A percentile compares a stretch with the other conserved stretches of the same genome.
Conservation (phyloP, 768 basidiomycete species). For the Kwoniella europaea region DNA sequence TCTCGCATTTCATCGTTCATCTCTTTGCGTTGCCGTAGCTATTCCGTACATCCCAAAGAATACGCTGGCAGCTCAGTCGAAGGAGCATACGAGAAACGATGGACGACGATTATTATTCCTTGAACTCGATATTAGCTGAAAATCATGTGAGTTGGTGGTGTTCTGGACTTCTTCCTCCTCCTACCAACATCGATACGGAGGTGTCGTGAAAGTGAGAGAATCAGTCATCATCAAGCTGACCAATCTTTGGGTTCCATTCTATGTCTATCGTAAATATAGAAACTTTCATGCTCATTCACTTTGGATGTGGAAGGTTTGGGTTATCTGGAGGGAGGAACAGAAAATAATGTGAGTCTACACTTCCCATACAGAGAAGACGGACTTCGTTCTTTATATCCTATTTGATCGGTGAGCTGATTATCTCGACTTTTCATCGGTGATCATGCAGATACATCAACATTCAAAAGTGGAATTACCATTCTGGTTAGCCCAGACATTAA, state of each 20-base stretch:
- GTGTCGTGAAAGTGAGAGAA: no score
- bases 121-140: constrained; percentile 87
- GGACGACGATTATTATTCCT: constrained; percentile 91
- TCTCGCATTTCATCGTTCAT: no score
- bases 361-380: not conserved
- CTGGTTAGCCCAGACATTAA: constrained; percentile 86
- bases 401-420: not conserved
- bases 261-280: constrained; percentile 61
- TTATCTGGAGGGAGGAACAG: constrained; percentile 82
- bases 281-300: constrained; percentile 92
- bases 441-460: constrained; percentile 70
- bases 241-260: no score
- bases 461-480: constrained; percentile 83
- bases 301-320: constrained; percentile 82
- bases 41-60: no score
- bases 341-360: constrained; percentile 70
- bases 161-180: not conserved
- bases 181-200: no score
- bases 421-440: not conserved
- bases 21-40: no score
- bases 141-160: constrained; percentile 69
- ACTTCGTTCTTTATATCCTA: not conserved
- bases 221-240: no score
- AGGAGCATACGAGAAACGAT: constrained; percentile 59
- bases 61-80: no score